A percentile compares a stretch with the other conserved stretches of the same genome.
phyloP scores from a whole-genome alignment of 148 eudicot genomes.

The Vaccinium vitisidaea region DNA sequence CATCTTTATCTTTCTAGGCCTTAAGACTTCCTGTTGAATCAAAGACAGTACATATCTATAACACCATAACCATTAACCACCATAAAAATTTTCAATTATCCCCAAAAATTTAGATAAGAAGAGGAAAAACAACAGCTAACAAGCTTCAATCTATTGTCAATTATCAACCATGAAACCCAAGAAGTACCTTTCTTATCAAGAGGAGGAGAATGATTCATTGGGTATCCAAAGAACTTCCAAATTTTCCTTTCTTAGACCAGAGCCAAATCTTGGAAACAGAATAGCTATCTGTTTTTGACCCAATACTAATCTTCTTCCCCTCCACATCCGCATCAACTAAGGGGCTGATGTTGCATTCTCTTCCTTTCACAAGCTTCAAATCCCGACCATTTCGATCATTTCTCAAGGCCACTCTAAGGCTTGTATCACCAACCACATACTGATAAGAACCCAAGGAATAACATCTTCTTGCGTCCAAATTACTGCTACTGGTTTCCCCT shows the following conservation, averaged over 20 bases:
- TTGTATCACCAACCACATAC: slow-evolving; percentile 50
- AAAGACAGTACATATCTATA: background rate
- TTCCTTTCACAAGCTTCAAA: slow-evolving; percentile 19
- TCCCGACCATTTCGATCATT: slow-evolving; percentile 15
- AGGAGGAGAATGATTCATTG: slow-evolving; percentile 22
- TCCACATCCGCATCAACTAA: slow-evolving; percentile 25
- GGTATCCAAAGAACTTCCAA: slow-evolving; percentile 35
- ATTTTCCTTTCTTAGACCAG: slow-evolving; percentile 60
- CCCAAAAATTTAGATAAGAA: background rate
- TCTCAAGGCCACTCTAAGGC: slow-evolving; percentile 38
- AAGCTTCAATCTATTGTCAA: background rate
- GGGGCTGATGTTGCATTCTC: slow-evolving; percentile 15
- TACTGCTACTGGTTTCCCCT: slow-evolving; percentile 52
- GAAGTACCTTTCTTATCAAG: slow-evolving; percentile 9
- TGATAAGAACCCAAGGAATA: slow-evolving; percentile 71
- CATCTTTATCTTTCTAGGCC: background rate
- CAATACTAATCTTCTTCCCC: slow-evolving; percentile 49
- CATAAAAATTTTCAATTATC: slow-evolving; percentile 9
- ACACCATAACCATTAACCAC: background rate
- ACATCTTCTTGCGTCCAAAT: slow-evolving; percentile 60
- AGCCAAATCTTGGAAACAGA: slow-evolving; percentile 74
- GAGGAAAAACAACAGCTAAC: background rate
- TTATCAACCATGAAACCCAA: slow-evolving; percentile 5
- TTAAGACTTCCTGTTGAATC: background rate
- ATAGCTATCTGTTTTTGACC: slow-evolving; percentile 51